Evolutionary conservation across 2,329 filamentous ascomycete species (phyloP).

Genomic region (Penicillium hordei): DNA sequence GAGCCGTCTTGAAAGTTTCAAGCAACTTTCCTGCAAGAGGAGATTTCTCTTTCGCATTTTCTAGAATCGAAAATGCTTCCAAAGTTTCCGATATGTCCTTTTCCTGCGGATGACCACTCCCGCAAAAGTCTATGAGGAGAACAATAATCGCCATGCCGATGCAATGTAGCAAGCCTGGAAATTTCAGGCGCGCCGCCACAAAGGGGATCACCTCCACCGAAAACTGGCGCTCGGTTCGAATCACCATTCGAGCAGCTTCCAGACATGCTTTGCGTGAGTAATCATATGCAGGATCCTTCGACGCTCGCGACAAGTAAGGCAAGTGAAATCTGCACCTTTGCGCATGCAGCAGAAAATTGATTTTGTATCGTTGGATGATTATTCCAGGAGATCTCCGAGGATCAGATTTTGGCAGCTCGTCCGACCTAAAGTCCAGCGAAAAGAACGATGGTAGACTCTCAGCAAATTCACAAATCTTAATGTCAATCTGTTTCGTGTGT

Average conservation of each 20-base stretch:
- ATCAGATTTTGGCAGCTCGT: conserved; percentile 7
- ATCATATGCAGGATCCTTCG: conserved; percentile 30
- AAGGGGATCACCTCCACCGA: conserved; percentile 22
- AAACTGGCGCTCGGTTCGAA: conserved; percentile 27
- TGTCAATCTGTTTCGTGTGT: conserved; percentile 37
- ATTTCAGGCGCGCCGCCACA: conserved; percentile 25
- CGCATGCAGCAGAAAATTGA: conserved; percentile 37
- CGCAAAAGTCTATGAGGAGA: no score
- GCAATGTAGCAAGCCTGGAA: conserved; percentile 31
- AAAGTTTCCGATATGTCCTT: conserved; percentile 34
- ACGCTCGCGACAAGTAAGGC: conserved; percentile 35
- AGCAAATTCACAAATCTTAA: conserved; percentile 32
- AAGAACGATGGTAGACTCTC: conserved; percentile 38
- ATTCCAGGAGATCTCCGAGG: conserved; percentile 18
- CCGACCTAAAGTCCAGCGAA: conserved; percentile 18
- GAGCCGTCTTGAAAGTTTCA: conserved; percentile 32
- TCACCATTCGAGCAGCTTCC: conserved; percentile 34
- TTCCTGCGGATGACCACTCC: conserved; percentile 16
- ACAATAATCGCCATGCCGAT: no score
- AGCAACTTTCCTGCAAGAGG: conserved; percentile 31
- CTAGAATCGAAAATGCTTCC: conserved; percentile 35
- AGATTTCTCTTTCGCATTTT: conserved; percentile 33
- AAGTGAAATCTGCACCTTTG: conserved; percentile 42
- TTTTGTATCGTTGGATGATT: conserved; percentile 36
- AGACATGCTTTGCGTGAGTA: conserved; percentile 40